Percentiles rank a stretch among this genome's conserved stretches.
phyloP scores from a whole-genome alignment of 2,329 filamentous ascomycete genomes.

The Talaromyces funiculosus region DNA sequence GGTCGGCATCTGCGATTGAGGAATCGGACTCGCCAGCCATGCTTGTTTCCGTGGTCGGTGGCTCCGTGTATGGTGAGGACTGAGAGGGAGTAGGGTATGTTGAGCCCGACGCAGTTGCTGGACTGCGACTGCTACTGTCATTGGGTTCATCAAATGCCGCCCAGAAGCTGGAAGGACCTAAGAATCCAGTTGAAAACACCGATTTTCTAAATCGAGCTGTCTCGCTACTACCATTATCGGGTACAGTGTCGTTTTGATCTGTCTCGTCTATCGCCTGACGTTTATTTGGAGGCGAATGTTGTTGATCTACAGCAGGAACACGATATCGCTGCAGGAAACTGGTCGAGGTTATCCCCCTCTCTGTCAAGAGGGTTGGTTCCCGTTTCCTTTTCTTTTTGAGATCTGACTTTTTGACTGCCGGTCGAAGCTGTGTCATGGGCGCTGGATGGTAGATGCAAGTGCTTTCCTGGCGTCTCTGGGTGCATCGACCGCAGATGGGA shows the following conservation, averaged over 20 bases:
- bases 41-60: constrained; percentile 1
- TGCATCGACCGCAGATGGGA: constrained; percentile 19
- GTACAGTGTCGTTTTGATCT: not conserved
- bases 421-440: constrained; percentile 14
- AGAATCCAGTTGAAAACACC: constrained; percentile 16
- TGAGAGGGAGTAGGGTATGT: not conserved
- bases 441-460: constrained; percentile 18
- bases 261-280: not conserved
- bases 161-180: constrained; percentile 20
- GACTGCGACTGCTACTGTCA: not conserved
- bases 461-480: constrained; percentile 12
- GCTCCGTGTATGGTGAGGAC: not conserved
- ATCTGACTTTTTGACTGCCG: not conserved
- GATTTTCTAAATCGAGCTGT: not conserved
- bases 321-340: constrained; percentile 11
- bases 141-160: constrained; percentile 16
- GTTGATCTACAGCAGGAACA: not conserved
- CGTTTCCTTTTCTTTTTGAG: constrained; percentile 11
- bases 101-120: not conserved
- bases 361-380: not conserved
- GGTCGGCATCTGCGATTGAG: constrained; percentile 1
- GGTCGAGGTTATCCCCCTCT: constrained; percentile 4
- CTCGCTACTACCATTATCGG: not conserved
- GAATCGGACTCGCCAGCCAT: not conserved
- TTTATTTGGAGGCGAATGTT: not conserved